Base-by-base conservation (phyloP, 2,329 filamentous ascomycete species). In the Neopestalotiopsis rosae region DNA sequence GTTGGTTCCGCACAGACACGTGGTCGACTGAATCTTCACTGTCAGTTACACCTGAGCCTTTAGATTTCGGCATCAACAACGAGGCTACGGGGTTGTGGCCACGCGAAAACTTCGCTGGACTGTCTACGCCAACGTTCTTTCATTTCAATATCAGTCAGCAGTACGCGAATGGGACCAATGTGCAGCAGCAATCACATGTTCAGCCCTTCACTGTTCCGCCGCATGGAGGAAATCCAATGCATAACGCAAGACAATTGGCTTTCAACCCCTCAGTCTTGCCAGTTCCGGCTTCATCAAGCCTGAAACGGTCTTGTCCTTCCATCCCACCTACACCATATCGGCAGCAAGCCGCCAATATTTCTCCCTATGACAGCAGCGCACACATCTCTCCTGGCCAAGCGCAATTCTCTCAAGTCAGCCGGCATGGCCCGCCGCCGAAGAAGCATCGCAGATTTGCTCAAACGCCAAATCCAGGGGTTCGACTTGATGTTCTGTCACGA, bases 21-120 rank as follows among this genome's bases (percentile, higher is more conserved):
- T 17, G 45, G 45, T 17, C 7, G 45, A 49, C 7, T n/a, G 3
- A 17, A 3, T 4, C 45, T 17, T 49, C 14, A n/a, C 5, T 49
- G 4, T n/a, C 20, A 20, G 0, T 9, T 52, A 9, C n/a, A 3
- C 34, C 17, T 52, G 45, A 20, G n/a, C 3, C n/a, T 2, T 1
- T n/a, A 0, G 45, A 12, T 2, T 1, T n/a, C 6, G 1, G 0
- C 5, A 4, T n/a, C 1, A 2, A 6, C n/a, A 2, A 52, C 45
- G n/a, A 52, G 9, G n/a, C 45, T 20, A 4, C 1, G 5, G 3
- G 1, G 20, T 2, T 17, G 20, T 7, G 6, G 6, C 0, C 7
- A 9, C 0, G 3, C 45, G 45, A 9, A 20, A 5, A 9, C n/a
- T 52, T 10, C 12, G 1, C 7, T 9, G 17, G n/a, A 6, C 45